phyloP scores from a whole-genome alignment of 1,139 yeast species.

The Meyerozyma carpophila region DNA sequence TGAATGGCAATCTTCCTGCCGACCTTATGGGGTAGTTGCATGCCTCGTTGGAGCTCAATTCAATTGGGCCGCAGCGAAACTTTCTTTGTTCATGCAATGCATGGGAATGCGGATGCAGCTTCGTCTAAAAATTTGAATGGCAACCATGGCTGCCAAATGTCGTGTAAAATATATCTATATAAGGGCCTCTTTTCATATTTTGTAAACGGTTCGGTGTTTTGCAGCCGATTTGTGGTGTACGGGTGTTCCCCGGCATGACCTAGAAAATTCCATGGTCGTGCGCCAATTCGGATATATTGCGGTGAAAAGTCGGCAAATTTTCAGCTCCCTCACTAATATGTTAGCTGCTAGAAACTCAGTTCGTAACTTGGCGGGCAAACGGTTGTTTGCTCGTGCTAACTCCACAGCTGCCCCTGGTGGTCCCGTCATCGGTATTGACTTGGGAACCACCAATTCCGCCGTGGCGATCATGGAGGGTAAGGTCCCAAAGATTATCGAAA shows the following conservation, averaged over 20 bases:
- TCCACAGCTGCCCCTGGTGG: conserved; percentile 53
- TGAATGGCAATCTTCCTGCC: conserved; percentile 44
- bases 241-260: background rate
- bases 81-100: too few relatives aligned
- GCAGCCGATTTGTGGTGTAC: background rate
- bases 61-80: too few relatives aligned
- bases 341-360: conserved; percentile 43
- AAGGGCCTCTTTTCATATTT: background rate
- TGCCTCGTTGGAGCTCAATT: background rate
- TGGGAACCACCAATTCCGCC: conserved; percentile 99
- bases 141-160: too few relatives aligned
- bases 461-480: conserved; percentile 98
- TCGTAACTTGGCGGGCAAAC: conserved; percentile 35
- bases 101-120: background rate
- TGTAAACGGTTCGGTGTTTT: background rate
- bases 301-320: conserved; percentile 14
- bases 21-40: conserved; percentile 18
- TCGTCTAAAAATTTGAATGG: too few relatives aligned
- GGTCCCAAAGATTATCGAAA: conserved; percentile 92
- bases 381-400: conserved; percentile 50
- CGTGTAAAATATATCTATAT: background rate
- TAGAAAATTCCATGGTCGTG: conserved; percentile 2
- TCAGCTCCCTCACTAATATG: conserved; percentile 19
- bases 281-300: background rate
- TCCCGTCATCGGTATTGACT: conserved; percentile 94